These are phyloP conservation scores for Amoeboaphelidium protococcarum DNA, from an alignment of 371 early-diverging fungal species.

Conservation along the genomic window DNA sequence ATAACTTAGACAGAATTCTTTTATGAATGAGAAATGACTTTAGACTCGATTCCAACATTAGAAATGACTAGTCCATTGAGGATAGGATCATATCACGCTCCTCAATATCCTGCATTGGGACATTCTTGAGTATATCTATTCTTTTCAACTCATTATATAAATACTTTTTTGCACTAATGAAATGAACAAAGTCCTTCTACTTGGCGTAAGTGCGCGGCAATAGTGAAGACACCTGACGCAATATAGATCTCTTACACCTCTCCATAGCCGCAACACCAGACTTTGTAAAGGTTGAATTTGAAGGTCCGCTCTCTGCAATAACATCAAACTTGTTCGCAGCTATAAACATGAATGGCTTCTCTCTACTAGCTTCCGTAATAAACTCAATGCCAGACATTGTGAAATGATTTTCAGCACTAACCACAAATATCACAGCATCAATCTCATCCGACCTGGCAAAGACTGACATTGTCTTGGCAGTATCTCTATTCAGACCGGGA, in stretches of 20 bases:
- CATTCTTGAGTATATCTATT: no score
- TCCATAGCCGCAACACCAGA: no score
- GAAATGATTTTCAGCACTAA: constrained; percentile 93
- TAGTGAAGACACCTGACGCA: constrained; percentile 73
- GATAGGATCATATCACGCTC: constrained; percentile 20
- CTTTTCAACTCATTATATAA: no score
- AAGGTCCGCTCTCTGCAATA: constrained; percentile 72
- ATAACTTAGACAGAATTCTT: constrained; percentile 70
- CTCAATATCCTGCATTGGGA: constrained; percentile 1
- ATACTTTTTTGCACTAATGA: constrained; percentile 50
- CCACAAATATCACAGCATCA: constrained; percentile 92
- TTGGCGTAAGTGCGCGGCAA: constrained; percentile 75
- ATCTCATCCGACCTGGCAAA: constrained; percentile 93
- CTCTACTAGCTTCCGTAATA: constrained; percentile 71
- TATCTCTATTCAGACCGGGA: constrained; percentile 92
- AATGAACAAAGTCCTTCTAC: constrained; percentile 77
- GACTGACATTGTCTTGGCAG: constrained; percentile 74
- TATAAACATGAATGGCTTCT: constrained; percentile 91
- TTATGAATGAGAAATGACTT: constrained; percentile 80
- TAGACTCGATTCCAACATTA: constrained; percentile 48
- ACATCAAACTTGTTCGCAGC: constrained; percentile 89
- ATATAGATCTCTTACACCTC: constrained; percentile 65
- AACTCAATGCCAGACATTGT: constrained; percentile 89
- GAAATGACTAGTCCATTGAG: constrained; percentile 20
- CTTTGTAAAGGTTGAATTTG: no score